Conservation (phyloP, 2,329 filamentous ascomycete species). For the Fusarium annulatum region DNA sequence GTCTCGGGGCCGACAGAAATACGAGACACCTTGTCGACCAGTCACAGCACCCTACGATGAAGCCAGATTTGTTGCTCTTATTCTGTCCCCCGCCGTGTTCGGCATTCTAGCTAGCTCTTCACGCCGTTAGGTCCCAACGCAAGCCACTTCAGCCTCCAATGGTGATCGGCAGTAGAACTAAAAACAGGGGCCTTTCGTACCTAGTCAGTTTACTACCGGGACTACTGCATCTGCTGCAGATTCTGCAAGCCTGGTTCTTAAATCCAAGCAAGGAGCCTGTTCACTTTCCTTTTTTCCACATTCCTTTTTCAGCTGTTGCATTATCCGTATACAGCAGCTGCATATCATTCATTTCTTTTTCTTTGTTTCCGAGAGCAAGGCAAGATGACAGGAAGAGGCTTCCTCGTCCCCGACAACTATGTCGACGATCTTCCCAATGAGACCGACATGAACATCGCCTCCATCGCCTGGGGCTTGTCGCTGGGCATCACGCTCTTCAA, state of each 20-base stretch:
- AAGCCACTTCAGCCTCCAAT: not conserved
- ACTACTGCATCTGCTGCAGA: constrained; percentile 12
- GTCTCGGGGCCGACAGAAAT: not conserved
- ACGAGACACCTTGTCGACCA: not conserved
- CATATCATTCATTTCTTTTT: no score
- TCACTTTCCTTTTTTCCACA: not conserved
- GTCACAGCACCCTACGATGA: not conserved
- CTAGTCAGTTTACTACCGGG: not conserved
- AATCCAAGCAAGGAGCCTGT: not conserved
- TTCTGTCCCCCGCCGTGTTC: not conserved
- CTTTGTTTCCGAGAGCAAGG: no score
- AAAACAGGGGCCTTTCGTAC: not conserved
- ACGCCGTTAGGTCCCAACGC: not conserved
- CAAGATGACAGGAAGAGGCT: constrained; percentile 28
- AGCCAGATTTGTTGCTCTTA: not conserved
- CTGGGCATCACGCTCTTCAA: constrained; percentile 42
- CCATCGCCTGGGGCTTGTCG: constrained; percentile 45
- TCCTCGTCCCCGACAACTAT: constrained; percentile 39
- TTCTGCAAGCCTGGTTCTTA: constrained; percentile 10
- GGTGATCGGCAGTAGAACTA: constrained; percentile 4
- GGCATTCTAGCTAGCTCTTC: not conserved
- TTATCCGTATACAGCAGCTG: not conserved
- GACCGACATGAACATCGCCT: constrained; percentile 44
- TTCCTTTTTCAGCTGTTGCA: not conserved
- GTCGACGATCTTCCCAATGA: constrained; percentile 34